These are phyloP conservation scores for Talaromyces sp. DNA, from an alignment of 2,329 filamentous ascomycete species.

Conservation along the genomic window DNA sequence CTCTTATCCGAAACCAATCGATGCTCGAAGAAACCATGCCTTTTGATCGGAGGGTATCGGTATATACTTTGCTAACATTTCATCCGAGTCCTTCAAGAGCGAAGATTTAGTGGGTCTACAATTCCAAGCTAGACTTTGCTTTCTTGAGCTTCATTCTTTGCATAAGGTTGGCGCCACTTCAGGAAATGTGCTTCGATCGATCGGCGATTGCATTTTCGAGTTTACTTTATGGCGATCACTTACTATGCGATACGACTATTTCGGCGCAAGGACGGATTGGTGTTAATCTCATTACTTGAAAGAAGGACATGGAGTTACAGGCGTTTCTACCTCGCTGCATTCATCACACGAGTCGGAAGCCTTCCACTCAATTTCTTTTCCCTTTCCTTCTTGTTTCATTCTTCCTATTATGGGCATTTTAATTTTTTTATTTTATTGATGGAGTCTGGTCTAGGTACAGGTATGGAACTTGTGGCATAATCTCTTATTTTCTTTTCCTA, in stretches of 20 bases:
- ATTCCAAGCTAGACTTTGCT: not conserved
- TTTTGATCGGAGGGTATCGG: slow-evolving; percentile 3
- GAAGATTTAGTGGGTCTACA: not conserved
- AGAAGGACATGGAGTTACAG: slow-evolving; percentile 11
- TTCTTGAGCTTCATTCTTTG: slow-evolving; percentile 1
- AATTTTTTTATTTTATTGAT: slow-evolving; percentile 19
- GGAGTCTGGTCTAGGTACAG: slow-evolving; percentile 17
- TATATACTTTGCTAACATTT: slow-evolving; percentile 15
- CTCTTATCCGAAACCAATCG: not conserved
- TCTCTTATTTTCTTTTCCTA: slow-evolving; percentile 20
- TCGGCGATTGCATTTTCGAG: not conserved
- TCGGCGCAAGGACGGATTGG: slow-evolving; percentile 13
- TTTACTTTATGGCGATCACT: not conserved
- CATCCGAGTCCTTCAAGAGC: not conserved
- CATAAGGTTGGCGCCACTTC: not conserved
- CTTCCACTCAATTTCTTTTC: not conserved
- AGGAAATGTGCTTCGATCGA: not conserved
- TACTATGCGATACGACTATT: slow-evolving; percentile 6
- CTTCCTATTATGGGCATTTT: slow-evolving; percentile 20
- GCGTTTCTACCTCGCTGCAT: slow-evolving; percentile 11
- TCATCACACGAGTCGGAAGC: not conserved
- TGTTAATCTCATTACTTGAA: slow-evolving; percentile 7
- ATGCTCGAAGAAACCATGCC: not conserved
- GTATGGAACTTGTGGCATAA: slow-evolving; percentile 18
- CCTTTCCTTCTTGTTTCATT: slow-evolving; percentile 17